Base-by-base conservation (phyloP, 179 eudicot species). In the Amaranthus tricolor region DNA sequence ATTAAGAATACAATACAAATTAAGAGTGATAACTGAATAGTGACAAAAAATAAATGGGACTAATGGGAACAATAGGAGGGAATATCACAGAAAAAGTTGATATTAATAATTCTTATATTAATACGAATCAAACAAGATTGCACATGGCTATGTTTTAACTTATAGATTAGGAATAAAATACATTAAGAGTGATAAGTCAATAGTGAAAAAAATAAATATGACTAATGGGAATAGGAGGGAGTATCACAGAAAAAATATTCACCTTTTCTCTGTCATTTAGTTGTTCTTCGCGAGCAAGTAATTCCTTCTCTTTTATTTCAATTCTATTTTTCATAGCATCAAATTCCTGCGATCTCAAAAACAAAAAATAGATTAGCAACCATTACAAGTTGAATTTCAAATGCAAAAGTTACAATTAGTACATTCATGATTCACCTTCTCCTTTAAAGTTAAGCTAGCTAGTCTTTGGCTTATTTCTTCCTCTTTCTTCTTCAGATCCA, bases 241-340 rank as follows among this genome's bases (percentile, higher is more conserved):
- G n/a, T n/a, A 48, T 44, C 21, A 69, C 47, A 52, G 48, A 53
- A 21, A 31, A 52, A 60, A 49, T 14, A 79, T 91, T 81, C 82
- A 93, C 99, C 68, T 84, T 86, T 85, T 93, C 97, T 82, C 88
- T 88, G 55, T 85, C 83, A 75, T 73, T 80, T 74, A 95, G 90
- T 77, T 87, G 87, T 74, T 88, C 90, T 65, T 86, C 82, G 84
- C 85, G 79, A 17, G 77, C 78, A 81, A 66, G 82, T 58, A 95
- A 76, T 53, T 95, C 96, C 76, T 84, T 86, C 81, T 93, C 97
- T 81, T 87, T 95, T 70, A 20, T 82, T 78, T 86, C 93, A 61
- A 93, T 81, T 72, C 79, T 77, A 60, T 74, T 86, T 75, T 76
- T 85, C 44, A 83, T 44, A 53, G 81, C 72, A 70, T 87, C 90